phyloP scores from a whole-genome alignment of 2,329 filamentous ascomycete genomes.

The Phialophora tarda region DNA sequence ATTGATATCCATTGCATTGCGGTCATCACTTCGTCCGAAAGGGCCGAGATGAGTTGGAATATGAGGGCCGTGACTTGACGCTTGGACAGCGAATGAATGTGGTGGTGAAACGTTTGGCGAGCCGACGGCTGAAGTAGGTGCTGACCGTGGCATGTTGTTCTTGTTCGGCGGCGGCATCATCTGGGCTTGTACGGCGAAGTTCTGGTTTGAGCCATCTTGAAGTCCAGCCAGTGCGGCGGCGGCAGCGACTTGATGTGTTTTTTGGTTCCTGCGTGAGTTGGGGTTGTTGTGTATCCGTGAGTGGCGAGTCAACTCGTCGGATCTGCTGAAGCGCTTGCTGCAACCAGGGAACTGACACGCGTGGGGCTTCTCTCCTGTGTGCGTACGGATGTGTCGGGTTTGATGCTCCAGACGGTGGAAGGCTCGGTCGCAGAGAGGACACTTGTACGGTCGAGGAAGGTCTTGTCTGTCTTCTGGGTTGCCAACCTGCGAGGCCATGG shows the following conservation, averaged over 20 bases:
- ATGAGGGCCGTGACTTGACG: slow-evolving; percentile 58
- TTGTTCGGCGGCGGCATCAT: slow-evolving; percentile 77
- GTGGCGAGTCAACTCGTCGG: slow-evolving; percentile 94
- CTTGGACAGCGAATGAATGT: slow-evolving; percentile 71
- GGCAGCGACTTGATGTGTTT: slow-evolving; percentile 69
- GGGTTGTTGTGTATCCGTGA: slow-evolving; percentile 99
- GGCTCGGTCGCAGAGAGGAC: slow-evolving; percentile 95
- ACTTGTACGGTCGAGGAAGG: slow-evolving; percentile 96
- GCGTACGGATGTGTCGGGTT: slow-evolving; percentile 88
- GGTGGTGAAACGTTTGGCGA: slow-evolving; percentile 98
- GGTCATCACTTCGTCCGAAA: slow-evolving; percentile 58
- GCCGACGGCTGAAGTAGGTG: slow-evolving; percentile 80
- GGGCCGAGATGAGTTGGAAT: slow-evolving; percentile 53
- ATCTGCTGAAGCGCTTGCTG: slow-evolving; percentile 95
- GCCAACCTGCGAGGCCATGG: slow-evolving; percentile 57
- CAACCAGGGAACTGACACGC: slow-evolving; percentile 94
- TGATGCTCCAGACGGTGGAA: slow-evolving; percentile 98
- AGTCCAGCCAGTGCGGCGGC: slow-evolving; percentile 60
- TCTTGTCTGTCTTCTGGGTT: slow-evolving; percentile 72
- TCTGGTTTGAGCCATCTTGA: slow-evolving; percentile 56
- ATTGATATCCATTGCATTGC: slow-evolving; percentile 67
- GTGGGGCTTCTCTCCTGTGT: slow-evolving; percentile 98
- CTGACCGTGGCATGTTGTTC: slow-evolving; percentile 83
- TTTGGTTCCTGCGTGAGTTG: slow-evolving; percentile 92
- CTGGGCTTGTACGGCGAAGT: slow-evolving; percentile 56